phyloP scores from a whole-genome alignment of 169 alveolate genomes.

The Eimeria zaria region DNA sequence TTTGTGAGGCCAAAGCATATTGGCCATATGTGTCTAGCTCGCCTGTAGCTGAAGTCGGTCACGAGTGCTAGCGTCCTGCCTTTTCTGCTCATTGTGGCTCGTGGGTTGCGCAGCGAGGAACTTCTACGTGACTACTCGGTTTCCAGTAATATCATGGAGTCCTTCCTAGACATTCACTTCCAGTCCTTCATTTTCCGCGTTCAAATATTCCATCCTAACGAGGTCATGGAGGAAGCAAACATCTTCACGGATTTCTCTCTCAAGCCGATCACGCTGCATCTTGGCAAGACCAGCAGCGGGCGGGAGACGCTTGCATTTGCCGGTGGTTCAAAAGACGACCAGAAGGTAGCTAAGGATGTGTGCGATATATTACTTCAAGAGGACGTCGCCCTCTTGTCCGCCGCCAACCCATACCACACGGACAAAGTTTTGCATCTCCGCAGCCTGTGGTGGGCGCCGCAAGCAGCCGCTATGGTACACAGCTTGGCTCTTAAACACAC shows the following conservation, averaged over 20 bases:
- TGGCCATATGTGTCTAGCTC: not conserved
- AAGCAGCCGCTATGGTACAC: constrained; percentile 66
- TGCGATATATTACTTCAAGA: constrained; percentile 69
- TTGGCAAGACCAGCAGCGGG: constrained; percentile 20
- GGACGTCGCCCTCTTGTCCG: constrained; percentile 66
- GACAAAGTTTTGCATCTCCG: constrained; percentile 70
- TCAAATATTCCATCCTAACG: constrained; percentile 77
- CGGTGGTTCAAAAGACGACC: not conserved
- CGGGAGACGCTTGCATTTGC: not conserved
- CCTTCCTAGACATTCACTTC: constrained; percentile 64
- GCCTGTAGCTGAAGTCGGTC: not conserved
- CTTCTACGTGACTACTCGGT: constrained; percentile 77
- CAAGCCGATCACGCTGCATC: constrained; percentile 33
- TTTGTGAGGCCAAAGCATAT: not conserved
- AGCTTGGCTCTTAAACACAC: constrained; percentile 68
- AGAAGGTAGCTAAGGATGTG: constrained; percentile 9
- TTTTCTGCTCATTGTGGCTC: not conserved
- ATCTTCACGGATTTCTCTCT: constrained; percentile 52
- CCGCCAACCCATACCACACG: constrained; percentile 42
- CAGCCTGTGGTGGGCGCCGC: constrained; percentile 81
- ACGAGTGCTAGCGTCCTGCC: not conserved
- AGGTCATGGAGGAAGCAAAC: constrained; percentile 69
- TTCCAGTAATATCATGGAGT: constrained; percentile 61
- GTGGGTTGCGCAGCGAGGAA: constrained; percentile 65
- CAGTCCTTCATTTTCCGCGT: constrained; percentile 70